A percentile compares a stretch with the other conserved stretches of the same genome.
These are phyloP conservation scores for Mycena pura DNA, from an alignment of 768 basidiomycete species.

Conservation along the genomic window DNA sequence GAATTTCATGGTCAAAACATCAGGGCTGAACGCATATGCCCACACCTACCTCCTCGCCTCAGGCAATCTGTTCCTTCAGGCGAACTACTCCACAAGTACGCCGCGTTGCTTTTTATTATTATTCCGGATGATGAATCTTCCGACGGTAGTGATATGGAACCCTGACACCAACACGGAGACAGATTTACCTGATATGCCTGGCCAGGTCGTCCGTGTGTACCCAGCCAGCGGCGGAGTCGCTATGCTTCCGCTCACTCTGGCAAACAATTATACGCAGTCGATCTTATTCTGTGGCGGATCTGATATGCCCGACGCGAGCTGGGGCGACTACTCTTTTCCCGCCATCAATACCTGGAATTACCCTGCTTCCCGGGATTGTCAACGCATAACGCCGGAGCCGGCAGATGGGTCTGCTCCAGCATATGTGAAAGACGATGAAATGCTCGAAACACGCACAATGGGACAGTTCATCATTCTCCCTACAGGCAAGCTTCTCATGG, in stretches of 20 bases:
- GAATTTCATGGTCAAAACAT: conserved; percentile 73
- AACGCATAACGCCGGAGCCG: conserved; percentile 88
- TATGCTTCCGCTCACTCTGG: conserved; percentile 91
- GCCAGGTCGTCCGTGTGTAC: conserved; percentile 79
- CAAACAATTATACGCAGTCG: conserved; percentile 86
- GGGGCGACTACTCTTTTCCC: conserved; percentile 80
- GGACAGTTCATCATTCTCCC: conserved; percentile 89
- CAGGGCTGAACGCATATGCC: conserved; percentile 80
- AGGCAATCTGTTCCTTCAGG: conserved; percentile 82
- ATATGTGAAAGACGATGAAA: conserved; percentile 77
- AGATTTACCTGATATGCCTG: conserved; percentile 75
- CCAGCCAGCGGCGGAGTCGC: conserved; percentile 88
- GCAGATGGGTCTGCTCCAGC: conserved; percentile 62
- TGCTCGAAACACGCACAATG: conserved; percentile 84
- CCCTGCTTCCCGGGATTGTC: conserved; percentile 76
- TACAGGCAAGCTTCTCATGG: conserved; percentile 75
- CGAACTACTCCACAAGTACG: conserved; percentile 79
- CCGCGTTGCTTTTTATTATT: conserved; percentile 21
- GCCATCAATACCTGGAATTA: conserved; percentile 75
- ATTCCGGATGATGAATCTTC: conserved; percentile 13
- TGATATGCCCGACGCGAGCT: conserved; percentile 70
- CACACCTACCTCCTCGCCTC: conserved; percentile 78
- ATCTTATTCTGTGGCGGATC: conserved; percentile 92
- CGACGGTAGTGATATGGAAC: conserved; percentile 54
- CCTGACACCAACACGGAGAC: conserved; percentile 62